A percentile compares a stretch with the other conserved stretches of the same genome.
phyloP scores from a whole-genome alignment of 176 grass and related monocot genomes.

The Triticum urartu region DNA sequence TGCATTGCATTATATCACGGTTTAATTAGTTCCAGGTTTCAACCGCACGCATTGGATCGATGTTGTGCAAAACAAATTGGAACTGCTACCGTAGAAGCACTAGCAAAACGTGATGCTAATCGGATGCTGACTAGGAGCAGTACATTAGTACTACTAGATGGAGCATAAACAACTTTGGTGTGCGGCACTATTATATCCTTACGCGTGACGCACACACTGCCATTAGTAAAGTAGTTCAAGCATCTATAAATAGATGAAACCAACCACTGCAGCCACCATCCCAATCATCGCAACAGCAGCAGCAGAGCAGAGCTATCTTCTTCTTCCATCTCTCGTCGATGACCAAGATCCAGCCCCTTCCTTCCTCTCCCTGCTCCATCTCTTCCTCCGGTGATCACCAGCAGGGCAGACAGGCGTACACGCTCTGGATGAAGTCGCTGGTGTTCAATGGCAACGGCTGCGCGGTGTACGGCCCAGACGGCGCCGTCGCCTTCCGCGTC shows the following conservation, averaged over 20 bases:
- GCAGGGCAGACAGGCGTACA: conserved; percentile 10
- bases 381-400: background rate
- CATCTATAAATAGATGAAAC: conserved; percentile 9
- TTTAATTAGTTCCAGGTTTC: no score
- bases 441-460: conserved; percentile 74
- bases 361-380: background rate
- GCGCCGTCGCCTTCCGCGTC: conserved; percentile 62
- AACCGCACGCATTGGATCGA: no score
- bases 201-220: background rate
- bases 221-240: background rate
- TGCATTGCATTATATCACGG: background rate
- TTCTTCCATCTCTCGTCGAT: background rate
- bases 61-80: no score
- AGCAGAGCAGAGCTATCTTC: background rate
- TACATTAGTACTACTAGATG: background rate
- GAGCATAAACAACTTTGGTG: conserved; percentile 32
- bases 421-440: conserved; percentile 89
- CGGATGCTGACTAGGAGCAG: background rate
- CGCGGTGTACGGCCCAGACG: conserved; percentile 66
- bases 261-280: background rate
- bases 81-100: background rate
- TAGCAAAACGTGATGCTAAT: conserved; percentile 15
- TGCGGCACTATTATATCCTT: background rate
- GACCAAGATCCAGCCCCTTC: conserved; percentile 46
- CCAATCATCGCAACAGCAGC: background rate